These are phyloP conservation scores for Candida labiduridarum DNA, from an alignment of 1,139 yeast genomes.

Conservation along the genomic window DNA sequence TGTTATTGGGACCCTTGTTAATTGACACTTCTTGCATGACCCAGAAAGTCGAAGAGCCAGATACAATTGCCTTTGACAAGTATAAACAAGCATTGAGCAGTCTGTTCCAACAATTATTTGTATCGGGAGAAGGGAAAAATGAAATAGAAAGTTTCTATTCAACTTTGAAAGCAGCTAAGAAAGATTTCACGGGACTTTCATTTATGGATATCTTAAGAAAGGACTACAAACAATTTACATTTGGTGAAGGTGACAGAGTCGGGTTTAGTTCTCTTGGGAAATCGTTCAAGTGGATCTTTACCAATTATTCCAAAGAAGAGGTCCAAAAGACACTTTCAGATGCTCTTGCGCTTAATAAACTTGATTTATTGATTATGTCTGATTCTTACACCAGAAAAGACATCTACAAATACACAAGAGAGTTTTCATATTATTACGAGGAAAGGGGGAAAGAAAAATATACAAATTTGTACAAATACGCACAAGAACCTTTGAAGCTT, in stretches of 20 bases:
- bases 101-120: slow-evolving; percentile 5
- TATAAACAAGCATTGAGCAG: slow-evolving; percentile 27
- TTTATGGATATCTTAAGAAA: slow-evolving; percentile 67
- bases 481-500: slow-evolving; percentile 33
- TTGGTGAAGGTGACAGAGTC: slow-evolving; percentile 40
- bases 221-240: slow-evolving; percentile 79
- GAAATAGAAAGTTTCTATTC: slow-evolving; percentile 28
- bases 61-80: slow-evolving; percentile 43
- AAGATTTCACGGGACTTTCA: slow-evolving; percentile 61
- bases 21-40: slow-evolving; percentile 72
- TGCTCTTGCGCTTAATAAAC: slow-evolving; percentile 36
- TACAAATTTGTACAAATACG: slow-evolving; percentile 27
- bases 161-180: slow-evolving; percentile 55
- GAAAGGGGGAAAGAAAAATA: slow-evolving; percentile 18
- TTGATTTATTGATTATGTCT: slow-evolving; percentile 64
- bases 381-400: slow-evolving; percentile 55
- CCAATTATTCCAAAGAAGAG: slow-evolving; percentile 30
- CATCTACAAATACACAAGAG: slow-evolving; percentile 53
- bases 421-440: slow-evolving; percentile 48
- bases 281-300: slow-evolving; percentile 59
- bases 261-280: slow-evolving; percentile 82
- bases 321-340: slow-evolving; percentile 40
- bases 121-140: neutral
- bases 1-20: slow-evolving; percentile 68
- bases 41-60: slow-evolving; percentile 59